Conservation (phyloP, 495 filamentous ascomycete species). For the Clohesyomyces aquaticus region DNA sequence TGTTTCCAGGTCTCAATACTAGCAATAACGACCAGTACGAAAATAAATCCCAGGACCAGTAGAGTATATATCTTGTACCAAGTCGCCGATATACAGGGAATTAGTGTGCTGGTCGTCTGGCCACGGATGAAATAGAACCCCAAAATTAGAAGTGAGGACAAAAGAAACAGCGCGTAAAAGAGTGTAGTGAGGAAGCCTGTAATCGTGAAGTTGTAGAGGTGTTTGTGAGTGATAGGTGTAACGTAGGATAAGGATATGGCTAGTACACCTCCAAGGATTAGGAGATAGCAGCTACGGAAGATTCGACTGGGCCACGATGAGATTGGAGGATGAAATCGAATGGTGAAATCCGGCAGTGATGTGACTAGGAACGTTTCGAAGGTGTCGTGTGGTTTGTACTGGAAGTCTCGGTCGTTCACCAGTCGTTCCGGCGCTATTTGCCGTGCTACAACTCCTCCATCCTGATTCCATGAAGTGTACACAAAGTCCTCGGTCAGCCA, state of each 20-base stretch:
- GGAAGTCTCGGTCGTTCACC: no score
- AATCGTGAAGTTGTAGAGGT: background rate
- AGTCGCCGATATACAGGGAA: slow-evolving; percentile 1
- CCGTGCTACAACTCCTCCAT: background rate
- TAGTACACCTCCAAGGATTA: background rate
- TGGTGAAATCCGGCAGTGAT: background rate
- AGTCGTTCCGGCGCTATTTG: background rate
- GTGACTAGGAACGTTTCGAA: no score
- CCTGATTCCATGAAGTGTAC: background rate
- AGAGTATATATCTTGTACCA: slow-evolving; percentile 11
- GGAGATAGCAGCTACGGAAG: background rate
- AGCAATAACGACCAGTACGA: slow-evolving; percentile 3
- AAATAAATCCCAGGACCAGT: background rate
- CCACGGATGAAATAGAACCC: slow-evolving; percentile 12
- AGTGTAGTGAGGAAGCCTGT: background rate
- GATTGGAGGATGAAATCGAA: background rate
- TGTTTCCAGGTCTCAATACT: slow-evolving; percentile 3
- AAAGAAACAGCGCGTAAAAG: background rate
- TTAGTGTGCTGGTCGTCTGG: background rate
- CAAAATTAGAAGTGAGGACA: background rate
- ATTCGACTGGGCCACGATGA: slow-evolving; percentile 9
- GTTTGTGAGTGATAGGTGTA: background rate
- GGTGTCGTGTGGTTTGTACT: no score
- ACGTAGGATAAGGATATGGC: background rate
- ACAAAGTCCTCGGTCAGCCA: slow-evolving; percentile 13